Evolutionary conservation across 2,329 filamentous ascomycete genomes (phyloP).

Genomic region (Fusarium begoniae): DNA sequence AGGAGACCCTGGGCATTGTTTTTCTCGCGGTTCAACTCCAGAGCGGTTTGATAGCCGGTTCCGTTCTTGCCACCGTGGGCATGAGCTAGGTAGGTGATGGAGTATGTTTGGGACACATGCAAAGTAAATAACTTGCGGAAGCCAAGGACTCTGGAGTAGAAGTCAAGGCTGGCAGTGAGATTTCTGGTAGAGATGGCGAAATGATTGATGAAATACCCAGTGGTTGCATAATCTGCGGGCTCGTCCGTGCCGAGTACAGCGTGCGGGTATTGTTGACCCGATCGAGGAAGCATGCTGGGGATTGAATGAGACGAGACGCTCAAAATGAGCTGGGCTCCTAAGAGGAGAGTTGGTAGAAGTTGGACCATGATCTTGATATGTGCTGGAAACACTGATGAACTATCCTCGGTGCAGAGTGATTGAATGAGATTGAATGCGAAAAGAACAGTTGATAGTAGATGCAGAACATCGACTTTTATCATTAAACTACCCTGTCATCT

Average conservation of each 20-base stretch:
- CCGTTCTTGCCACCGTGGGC: background rate
- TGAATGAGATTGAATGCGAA: too few species aligned
- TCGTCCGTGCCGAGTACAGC: background rate
- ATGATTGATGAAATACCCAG: background rate
- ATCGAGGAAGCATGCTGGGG: background rate
- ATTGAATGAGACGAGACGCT: background rate
- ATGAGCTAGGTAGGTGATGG: conserved; percentile 1
- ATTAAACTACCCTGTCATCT: too few species aligned
- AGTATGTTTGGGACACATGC: background rate
- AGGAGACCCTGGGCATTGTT: conserved; percentile 4
- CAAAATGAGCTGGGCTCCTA: background rate
- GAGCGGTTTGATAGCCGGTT: background rate
- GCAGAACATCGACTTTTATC: background rate
- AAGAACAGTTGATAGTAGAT: background rate
- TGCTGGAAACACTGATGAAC: too few species aligned
- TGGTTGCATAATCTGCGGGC: fast-evolving
- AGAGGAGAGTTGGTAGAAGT: background rate
- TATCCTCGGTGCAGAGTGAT: fast-evolving
- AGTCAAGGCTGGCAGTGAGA: background rate
- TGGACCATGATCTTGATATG: background rate
- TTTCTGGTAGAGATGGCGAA: background rate
- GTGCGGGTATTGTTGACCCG: background rate
- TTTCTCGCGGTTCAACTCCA: conserved; percentile 2
- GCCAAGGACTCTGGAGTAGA: conserved; percentile 3
- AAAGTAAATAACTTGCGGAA: background rate